Base-by-base conservation (phyloP, 1,139 yeast species). In the Nematodospora anomalae region DNA sequence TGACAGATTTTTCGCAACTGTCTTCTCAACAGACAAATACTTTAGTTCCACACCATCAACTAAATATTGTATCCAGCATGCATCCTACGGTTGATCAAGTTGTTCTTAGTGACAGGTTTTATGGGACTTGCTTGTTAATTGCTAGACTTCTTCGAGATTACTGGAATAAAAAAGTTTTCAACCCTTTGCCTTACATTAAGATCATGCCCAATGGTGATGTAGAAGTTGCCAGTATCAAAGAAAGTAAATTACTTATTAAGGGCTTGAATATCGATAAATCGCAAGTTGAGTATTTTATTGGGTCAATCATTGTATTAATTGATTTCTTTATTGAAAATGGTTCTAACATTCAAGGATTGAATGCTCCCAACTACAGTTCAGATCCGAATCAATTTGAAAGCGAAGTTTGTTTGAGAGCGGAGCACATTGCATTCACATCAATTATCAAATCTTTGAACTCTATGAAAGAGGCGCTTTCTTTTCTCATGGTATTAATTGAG, bases 381-480 rank as follows among this genome's bases (percentile, higher is more conserved):
- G 76, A 71, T 44, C 76, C 77, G 6, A 58, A 60, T 23, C 72
- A 67, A 45, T 64, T 67, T 47, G 75, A 69, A 38, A 67, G 62
- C 41, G 95, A 86, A 51, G 75, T 84, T 28, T 86, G 95, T 32
- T 68, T 83, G 46, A 90, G 94, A 59, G 96, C 96, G 1, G 98
- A 92, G 55, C 92, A 87, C 51, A 80, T 90, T 51, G 96, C 96
- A 7, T 78, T 92, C 48, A 81, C 83, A 21, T 80, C 97, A 0
- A 67, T 94, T 30, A 71, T 87, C 32, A 82, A 83, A 49, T 76
- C 92, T 6, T 74, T 90, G 41, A 79, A 76, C 44, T 82, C 90
- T 5, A 80, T 88, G 62, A 86, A 88, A 48, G 97, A 92, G 60
- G 96, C 96, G 0, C 69, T 92, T 32, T 87, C 97, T 1, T 92